These are phyloP conservation scores for Aspergillus heteromorphus DNA, from an alignment of 495 filamentous ascomycete species.

Conservation along the genomic window DNA sequence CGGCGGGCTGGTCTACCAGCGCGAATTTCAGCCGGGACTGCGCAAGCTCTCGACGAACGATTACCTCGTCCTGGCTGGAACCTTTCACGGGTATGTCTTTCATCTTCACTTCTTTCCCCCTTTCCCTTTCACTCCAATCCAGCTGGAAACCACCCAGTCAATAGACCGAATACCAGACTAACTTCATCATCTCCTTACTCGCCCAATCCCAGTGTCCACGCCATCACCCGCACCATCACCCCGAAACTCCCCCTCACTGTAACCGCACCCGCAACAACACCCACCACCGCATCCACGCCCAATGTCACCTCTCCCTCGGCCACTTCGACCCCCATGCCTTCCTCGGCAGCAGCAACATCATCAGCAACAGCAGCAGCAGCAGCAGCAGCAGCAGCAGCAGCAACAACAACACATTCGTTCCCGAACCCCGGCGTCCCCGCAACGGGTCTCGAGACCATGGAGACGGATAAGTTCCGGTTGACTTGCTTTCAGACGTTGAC, in stretches of 20 bases:
- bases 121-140: background rate
- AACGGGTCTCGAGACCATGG: slow-evolving; percentile 82
- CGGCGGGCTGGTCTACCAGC: slow-evolving; percentile 91
- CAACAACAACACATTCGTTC: slow-evolving; percentile 37
- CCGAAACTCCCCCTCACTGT: slow-evolving; percentile 41
- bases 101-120: slow-evolving; percentile 6
- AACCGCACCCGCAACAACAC: slow-evolving; percentile 24
- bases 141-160: background rate
- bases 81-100: slow-evolving; percentile 78
- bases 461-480: slow-evolving; percentile 84
- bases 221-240: slow-evolving; percentile 77
- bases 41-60: slow-evolving; percentile 89
- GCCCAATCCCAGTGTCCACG: slow-evolving; percentile 86
- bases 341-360: slow-evolving; percentile 21
- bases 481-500: slow-evolving; percentile 94
- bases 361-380: no score
- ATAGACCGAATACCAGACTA: background rate
- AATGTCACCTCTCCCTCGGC: slow-evolving; percentile 21
- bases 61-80: slow-evolving; percentile 93
- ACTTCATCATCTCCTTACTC: slow-evolving; percentile 1
- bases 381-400: no score
- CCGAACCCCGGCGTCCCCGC: slow-evolving; percentile 45
- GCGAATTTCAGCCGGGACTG: slow-evolving; percentile 77
- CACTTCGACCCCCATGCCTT: slow-evolving; percentile 21
- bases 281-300: slow-evolving; percentile 12